These are phyloP conservation scores for Pythium insidiosum DNA, from an alignment of 352 stramenopile species.

Conservation along the genomic window DNA sequence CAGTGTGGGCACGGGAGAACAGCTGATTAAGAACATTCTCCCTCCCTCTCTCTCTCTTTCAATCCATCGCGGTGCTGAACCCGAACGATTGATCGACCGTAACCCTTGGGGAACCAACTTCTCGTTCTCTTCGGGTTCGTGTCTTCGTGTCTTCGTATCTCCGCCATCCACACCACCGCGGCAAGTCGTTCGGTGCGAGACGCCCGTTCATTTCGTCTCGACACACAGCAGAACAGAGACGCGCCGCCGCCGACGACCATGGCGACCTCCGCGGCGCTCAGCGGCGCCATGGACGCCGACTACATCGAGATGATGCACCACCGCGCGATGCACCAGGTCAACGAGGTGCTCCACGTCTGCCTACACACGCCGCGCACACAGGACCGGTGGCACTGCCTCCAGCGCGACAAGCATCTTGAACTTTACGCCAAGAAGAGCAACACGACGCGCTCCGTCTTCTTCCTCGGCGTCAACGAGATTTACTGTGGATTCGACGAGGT, in stretches of 20 bases:
- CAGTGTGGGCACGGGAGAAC: too few species aligned
- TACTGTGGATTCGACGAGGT: constrained; percentile 52
- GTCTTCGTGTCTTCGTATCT: too few species aligned
- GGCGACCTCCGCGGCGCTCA: neutral
- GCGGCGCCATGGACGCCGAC: constrained; percentile 21
- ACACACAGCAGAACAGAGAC: neutral
- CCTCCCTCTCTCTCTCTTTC: too few species aligned
- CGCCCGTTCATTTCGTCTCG: too few species aligned
- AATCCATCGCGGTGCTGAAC: too few species aligned
- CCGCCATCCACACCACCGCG: too few species aligned
- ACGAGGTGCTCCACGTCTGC: constrained; percentile 40
- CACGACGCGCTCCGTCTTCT: constrained; percentile 27
- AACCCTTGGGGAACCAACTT: too few species aligned
- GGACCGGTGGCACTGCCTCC: constrained; percentile 45
- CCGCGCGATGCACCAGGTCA: constrained; percentile 54
- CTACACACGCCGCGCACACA: constrained; percentile 45
- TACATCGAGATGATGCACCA: constrained; percentile 51
- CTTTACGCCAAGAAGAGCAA: constrained; percentile 42
- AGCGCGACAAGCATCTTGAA: constrained; percentile 38
- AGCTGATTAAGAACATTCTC: too few species aligned
- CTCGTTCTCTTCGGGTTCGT: too few species aligned
- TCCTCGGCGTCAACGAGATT: constrained; percentile 53
- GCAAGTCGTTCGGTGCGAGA: too few species aligned
- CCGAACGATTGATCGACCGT: too few species aligned
- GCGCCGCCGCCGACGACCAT: neutral